These are phyloP conservation scores for Parietichytrium sp. DNA, from an alignment of 108 stramenopile genomes.

Conservation along the genomic window DNA sequence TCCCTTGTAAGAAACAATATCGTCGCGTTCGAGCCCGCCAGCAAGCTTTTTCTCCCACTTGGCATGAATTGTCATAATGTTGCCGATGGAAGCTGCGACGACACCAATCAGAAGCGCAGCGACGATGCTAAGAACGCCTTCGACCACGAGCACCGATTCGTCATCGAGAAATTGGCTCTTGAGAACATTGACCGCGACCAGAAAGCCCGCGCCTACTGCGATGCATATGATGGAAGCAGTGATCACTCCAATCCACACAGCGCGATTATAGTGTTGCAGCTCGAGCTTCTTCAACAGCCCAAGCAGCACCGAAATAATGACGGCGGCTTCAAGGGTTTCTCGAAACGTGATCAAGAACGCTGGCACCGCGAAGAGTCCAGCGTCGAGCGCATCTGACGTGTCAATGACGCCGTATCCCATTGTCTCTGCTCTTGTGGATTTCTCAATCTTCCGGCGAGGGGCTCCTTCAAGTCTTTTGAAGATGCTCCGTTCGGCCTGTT, in stretches of 20 bases:
- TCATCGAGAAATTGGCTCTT: neutral
- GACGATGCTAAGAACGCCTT: neutral
- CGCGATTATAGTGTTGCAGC: neutral
- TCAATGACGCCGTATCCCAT: too few relatives aligned
- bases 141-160: neutral
- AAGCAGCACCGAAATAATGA: neutral
- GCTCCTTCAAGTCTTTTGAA: too few relatives aligned
- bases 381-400: too few relatives aligned
- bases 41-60: neutral
- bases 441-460: too few relatives aligned
- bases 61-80: neutral
- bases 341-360: constrained; percentile 30
- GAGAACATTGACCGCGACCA: neutral
- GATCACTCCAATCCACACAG: constrained; percentile 14
- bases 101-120: neutral
- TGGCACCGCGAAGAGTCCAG: constrained; percentile 1
- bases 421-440: too few relatives aligned
- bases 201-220: neutral
- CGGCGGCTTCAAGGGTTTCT: constrained; percentile 36
- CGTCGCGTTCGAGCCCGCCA: neutral
- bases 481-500: too few relatives aligned
- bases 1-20: neutral
- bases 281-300: neutral
- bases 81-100: neutral
- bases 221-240: neutral